Evolutionary conservation across 2,329 filamentous ascomycete species (phyloP).

Genomic region (Diaporthe sp.): DNA sequence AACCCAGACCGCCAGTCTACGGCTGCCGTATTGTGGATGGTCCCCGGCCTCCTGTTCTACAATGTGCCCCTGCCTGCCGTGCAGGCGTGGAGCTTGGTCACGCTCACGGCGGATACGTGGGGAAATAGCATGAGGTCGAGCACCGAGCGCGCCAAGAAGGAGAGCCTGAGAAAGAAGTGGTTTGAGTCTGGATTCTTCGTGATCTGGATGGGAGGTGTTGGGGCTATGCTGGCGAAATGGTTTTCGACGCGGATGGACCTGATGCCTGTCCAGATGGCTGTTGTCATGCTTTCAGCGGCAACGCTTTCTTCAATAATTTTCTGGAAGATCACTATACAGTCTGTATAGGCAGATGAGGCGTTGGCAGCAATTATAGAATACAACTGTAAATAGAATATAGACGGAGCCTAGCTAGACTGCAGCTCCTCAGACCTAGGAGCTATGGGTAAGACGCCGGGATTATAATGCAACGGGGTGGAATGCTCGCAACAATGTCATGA

Average conservation of each 20-base stretch:
- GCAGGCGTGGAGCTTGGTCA: constrained; percentile 53
- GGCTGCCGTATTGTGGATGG: constrained; percentile 45
- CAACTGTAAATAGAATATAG: not conserved
- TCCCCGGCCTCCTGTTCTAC: constrained; percentile 51
- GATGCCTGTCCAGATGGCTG: not conserved
- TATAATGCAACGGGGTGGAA: not conserved
- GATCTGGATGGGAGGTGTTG: constrained; percentile 49
- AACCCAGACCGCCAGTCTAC: constrained; percentile 47
- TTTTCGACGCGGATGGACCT: not conserved
- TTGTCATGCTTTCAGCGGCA: not conserved
- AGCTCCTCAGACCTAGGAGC: no score
- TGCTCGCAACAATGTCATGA: no score
- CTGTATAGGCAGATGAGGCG: not conserved
- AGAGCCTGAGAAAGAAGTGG: constrained; percentile 46
- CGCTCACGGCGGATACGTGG: constrained; percentile 52
- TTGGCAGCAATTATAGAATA: not conserved
- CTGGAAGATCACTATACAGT: constrained; percentile 23
- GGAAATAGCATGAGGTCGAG: constrained; percentile 53
- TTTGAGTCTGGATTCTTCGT: constrained; percentile 50
- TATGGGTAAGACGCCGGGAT: not conserved
- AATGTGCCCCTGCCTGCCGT: constrained; percentile 52
- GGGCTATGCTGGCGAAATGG: constrained; percentile 43
- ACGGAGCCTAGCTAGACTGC: no score
- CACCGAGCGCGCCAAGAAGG: constrained; percentile 46
- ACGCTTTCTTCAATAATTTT: not conserved